Conservation (phyloP, 164 flowering plant genomes). For the Annona squamosa region DNA sequence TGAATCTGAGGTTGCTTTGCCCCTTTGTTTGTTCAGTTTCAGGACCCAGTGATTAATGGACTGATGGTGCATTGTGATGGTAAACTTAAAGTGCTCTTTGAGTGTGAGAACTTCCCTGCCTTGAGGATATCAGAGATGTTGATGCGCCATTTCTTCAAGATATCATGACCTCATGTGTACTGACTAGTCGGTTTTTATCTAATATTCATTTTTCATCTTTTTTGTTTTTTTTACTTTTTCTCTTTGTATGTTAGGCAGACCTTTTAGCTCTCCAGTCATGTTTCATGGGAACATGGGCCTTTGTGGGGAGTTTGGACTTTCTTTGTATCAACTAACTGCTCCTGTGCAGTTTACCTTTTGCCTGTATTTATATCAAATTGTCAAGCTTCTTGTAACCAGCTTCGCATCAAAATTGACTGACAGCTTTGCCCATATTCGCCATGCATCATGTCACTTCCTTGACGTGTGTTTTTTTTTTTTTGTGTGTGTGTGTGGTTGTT, state of each 20-base stretch:
- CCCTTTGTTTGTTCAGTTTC: background rate
- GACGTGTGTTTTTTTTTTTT: no score
- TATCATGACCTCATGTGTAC: slow-evolving; percentile 28
- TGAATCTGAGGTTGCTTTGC: background rate
- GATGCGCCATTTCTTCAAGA: slow-evolving; percentile 50
- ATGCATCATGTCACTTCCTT: background rate
- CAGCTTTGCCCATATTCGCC: background rate
- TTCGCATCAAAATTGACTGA: background rate
- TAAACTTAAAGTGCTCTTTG: slow-evolving; percentile 77
- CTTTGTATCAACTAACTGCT: background rate
- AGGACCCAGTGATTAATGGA: slow-evolving; percentile 56
- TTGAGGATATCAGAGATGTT: slow-evolving; percentile 61
- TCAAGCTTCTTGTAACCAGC: background rate
- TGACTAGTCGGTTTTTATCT: slow-evolving; percentile 34
- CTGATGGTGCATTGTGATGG: slow-evolving; percentile 60
- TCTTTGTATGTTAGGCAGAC: background rate
- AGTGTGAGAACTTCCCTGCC: slow-evolving; percentile 67
- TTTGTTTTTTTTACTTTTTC: background rate
- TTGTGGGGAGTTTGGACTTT: background rate
- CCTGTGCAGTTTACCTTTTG: background rate
- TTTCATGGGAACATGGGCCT: background rate
- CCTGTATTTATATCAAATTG: background rate
- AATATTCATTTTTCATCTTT: background rate
- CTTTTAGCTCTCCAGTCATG: background rate
- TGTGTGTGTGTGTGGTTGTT: background rate